Conservation (phyloP, 2,329 filamentous ascomycete species). For the Tricladium varicosporioides region DNA sequence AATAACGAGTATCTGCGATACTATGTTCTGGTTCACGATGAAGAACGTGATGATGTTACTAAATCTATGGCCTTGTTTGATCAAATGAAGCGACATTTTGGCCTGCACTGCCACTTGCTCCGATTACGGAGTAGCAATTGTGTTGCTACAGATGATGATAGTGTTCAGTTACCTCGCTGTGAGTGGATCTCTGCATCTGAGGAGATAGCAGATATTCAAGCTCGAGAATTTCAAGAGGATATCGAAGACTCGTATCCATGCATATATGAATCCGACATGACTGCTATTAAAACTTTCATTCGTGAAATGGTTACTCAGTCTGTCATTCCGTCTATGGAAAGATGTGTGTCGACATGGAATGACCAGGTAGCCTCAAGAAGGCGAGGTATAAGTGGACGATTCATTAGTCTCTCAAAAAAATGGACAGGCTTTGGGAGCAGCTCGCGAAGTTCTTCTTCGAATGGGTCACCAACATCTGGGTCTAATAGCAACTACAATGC, state of each 20-base stretch:
- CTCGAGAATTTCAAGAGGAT: constrained; percentile 65
- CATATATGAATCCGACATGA: constrained; percentile 89
- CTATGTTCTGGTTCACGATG: constrained; percentile 94
- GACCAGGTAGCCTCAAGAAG: constrained; percentile 92
- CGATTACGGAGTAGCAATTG: constrained; percentile 82
- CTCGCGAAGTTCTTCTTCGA: constrained; percentile 26
- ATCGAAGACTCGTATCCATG: constrained; percentile 71
- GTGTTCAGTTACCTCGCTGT: constrained; percentile 73
- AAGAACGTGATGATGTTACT: constrained; percentile 89
- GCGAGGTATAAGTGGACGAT: constrained; percentile 85
- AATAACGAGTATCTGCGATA: constrained; percentile 91
- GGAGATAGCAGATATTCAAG: constrained; percentile 72
- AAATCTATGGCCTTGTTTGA: constrained; percentile 90
- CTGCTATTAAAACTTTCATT: constrained; percentile 83
- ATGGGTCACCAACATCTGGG: constrained; percentile 41
- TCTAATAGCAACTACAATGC: constrained; percentile 72
- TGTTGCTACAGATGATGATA: constrained; percentile 88
- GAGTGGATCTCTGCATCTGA: constrained; percentile 90
- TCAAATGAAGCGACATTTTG: constrained; percentile 98
- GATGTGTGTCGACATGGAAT: constrained; percentile 88
- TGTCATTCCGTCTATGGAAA: constrained; percentile 93
- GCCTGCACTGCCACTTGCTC: constrained; percentile 89
- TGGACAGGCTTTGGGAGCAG: constrained; percentile 78
- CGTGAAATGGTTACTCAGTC: constrained; percentile 95
- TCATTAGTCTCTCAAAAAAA: constrained; percentile 89